These are phyloP conservation scores for Lentithecium fluviatile DNA, from an alignment of 495 filamentous ascomycete genomes.

Conservation along the genomic window DNA sequence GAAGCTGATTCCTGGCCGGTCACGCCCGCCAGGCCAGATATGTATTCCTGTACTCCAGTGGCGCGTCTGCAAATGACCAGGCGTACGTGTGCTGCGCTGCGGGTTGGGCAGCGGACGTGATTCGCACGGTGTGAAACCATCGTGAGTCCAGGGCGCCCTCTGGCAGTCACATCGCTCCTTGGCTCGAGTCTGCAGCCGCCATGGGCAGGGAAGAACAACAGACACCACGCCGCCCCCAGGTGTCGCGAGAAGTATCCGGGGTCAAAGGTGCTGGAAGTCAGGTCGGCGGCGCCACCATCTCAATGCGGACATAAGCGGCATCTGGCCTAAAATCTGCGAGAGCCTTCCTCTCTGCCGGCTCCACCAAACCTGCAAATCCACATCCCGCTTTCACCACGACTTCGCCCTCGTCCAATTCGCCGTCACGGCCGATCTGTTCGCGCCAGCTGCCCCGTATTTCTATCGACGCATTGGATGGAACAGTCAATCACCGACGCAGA, in stretches of 20 bases:
- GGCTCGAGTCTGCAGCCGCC: not conserved
- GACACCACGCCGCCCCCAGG: not conserved
- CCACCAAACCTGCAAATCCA: not conserved
- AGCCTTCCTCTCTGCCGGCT: slow-evolving; percentile 1
- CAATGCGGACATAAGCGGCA: not conserved
- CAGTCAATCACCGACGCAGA: slow-evolving; percentile 1
- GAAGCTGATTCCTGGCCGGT: not conserved
- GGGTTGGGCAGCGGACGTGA: slow-evolving; percentile 1
- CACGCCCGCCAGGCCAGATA: not conserved
- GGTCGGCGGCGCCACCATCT: not conserved
- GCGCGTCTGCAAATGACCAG: not conserved
- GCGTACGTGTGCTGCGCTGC: not conserved
- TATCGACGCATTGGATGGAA: slow-evolving; percentile 20
- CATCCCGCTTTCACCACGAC: not conserved
- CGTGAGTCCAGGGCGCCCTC: not conserved
- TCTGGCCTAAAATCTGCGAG: slow-evolving; percentile 3
- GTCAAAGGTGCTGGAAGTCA: not conserved
- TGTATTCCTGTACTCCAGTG: not conserved
- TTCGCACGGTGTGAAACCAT: slow-evolving; percentile 25
- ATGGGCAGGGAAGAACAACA: not conserved
- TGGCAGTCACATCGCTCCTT: not conserved
- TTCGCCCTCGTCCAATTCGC: not conserved
- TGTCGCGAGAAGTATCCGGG: not conserved
- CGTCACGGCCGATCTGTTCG: not conserved
- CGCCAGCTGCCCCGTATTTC: not conserved